Base-by-base conservation (phyloP, 495 filamentous ascomycete species). In the Hamigera avellanea region DNA sequence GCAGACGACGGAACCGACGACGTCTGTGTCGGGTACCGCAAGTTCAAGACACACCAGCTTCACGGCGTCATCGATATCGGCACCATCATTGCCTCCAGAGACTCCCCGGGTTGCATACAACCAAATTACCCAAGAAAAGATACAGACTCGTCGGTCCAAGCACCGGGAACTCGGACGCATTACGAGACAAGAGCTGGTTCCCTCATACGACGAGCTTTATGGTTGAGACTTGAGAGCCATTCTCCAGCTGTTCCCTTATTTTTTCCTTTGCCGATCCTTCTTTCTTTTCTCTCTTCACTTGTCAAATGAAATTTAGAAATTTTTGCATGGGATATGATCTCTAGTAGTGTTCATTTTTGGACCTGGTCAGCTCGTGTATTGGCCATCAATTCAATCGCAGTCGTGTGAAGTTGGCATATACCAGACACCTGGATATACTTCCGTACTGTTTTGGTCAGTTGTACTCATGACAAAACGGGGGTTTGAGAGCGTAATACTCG, bases 141-240 rank as follows among this genome's bases (percentile, higher is more conserved):
- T 45, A 41, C 37, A 42, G 30, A 23, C 43, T 30, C 42, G 39
- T 26, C 51, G 49, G 17, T 37, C 46, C 1, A 52, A 54, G 32
- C 40, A 44, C 14, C 45, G 33, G 36, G 52, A 53, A 13, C 40
- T 44, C 18, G 50, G 44, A 14, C 34, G 48, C 13, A 19, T 28
- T 16, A 31, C 42, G 19, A 35, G 26, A 17, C 57, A 57, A 33
- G 51, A 60, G 34, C 38, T 67, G 46, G 63, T 66, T 1, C 63
- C 61, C 6, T 67, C 63, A 13, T 58, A 67, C 23, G 63, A 67
- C 43, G 63, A 67, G 19, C 50, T 67, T 7, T 67, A 62, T 40
- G 63, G 63, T 12, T 67, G 48, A 49, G 21, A 23, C 21, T 4
- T 4, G 21, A 23, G 5, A 5, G 4, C 9, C 5, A 9, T 9